These are phyloP conservation scores for Choanephora cucurbitarum DNA, from an alignment of 371 early-diverging fungal species.

Conservation along the genomic window DNA sequence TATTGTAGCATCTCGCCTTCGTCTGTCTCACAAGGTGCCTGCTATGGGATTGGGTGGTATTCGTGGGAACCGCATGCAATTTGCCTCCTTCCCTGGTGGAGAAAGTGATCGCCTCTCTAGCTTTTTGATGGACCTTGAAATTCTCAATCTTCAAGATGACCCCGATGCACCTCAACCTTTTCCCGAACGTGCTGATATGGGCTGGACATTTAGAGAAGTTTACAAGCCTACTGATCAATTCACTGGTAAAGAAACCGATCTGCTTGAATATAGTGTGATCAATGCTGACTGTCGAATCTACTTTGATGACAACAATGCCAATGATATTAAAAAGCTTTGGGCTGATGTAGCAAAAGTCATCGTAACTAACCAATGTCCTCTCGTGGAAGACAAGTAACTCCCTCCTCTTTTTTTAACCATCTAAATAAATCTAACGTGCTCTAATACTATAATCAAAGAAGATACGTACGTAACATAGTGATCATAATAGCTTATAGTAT, in stretches of 20 bases:
- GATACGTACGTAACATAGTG: too few relatives aligned
- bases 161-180: constrained; percentile 51
- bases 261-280: constrained; percentile 50
- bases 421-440: too few relatives aligned
- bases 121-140: constrained; percentile 48
- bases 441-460: too few relatives aligned
- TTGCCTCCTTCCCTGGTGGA: constrained; percentile 55
- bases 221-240: constrained; percentile 35
- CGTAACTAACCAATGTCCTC: constrained; percentile 40
- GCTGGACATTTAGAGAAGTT: constrained; percentile 56
- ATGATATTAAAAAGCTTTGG: constrained; percentile 48
- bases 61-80: constrained; percentile 57
- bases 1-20: constrained; percentile 56
- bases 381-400: constrained; percentile 9
- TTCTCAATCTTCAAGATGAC: constrained; percentile 35
- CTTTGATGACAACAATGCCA: constrained; percentile 47
- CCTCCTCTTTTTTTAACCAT: not conserved
- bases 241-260: constrained; percentile 32
- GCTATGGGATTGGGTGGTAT: constrained; percentile 57
- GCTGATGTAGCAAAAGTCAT: constrained; percentile 42
- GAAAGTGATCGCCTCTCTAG: constrained; percentile 54
- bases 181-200: constrained; percentile 56
- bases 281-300: constrained; percentile 52
- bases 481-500: too few relatives aligned
- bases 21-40: constrained; percentile 46